Evolutionary conservation across 1,284 basidiomycete species (phyloP), one percentile per base, ranked within the genome.

Genomic region (Naganishia albida): DNA sequence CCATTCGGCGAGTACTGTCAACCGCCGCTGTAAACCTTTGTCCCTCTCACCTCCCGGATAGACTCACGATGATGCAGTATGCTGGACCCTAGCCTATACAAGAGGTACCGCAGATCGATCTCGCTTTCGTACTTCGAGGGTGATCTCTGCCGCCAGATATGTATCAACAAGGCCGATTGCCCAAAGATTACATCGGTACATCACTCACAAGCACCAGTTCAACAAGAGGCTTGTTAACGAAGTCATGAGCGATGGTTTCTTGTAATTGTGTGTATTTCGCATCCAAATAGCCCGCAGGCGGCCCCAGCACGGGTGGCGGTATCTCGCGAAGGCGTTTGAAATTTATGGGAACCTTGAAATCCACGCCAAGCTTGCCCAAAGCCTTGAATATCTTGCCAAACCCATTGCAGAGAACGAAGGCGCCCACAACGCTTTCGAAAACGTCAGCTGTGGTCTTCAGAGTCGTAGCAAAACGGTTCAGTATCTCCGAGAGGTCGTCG

Each of bases 1-100:
- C 57, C 57, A 60, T 39, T 60, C 57, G 18, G 42, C 46, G 25
- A 60, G 57, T 13, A 60, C 57, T 60, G 46, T 23, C 13, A n/a
- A 2, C 2, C 30, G 12, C 8, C 4, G 12, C 3, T 20, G 26
- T 53, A 15, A 34, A 20, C 13, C 4, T 2, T 4, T 18, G 16
- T 30, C 26, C n/a, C 26, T 16, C 30, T 2, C 3, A 23, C 7
- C 4, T 53, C 7, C 8, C 7, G 7, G 20, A 18, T 28, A 15
- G 20, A 44, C 57, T 50, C 20, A 60, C 57, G 57, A 28, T 60
- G 57, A 16, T 50, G 34, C 18, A 50, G 39, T 20, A 60, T 26
- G 2, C 25, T 46, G n/a, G 25, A 25, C n/a, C 57, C 57, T 2
- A 60, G 34, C 18, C 57, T 48, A 20, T 53, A 39, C 6, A 53